A percentile compares a stretch with the other conserved stretches of the same genome.
These are phyloP conservation scores for Pestalotiopsis sp. DNA, from an alignment of 2,329 filamentous ascomycete genomes.

Conservation along the genomic window DNA sequence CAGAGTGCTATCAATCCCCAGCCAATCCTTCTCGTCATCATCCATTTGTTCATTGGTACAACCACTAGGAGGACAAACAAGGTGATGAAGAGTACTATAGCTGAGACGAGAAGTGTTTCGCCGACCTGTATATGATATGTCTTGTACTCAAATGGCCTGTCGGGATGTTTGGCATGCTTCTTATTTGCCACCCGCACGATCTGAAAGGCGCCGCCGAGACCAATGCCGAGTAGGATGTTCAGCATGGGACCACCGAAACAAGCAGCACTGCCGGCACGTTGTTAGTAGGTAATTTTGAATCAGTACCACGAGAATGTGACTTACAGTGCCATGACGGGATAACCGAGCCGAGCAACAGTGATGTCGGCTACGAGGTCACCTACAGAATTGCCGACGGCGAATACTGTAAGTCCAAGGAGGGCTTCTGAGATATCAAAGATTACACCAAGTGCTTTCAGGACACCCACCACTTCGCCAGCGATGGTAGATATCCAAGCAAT, in stretches of 20 bases:
- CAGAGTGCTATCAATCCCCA: conserved; percentile 80
- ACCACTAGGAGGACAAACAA: conserved; percentile 76
- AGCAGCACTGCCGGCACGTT: conserved; percentile 60
- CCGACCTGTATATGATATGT: conserved; percentile 85
- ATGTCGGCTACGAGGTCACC: conserved; percentile 94
- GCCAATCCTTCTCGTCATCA: conserved; percentile 81
- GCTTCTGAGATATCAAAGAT: conserved; percentile 93
- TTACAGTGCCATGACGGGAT: conserved; percentile 89
- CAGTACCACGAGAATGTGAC: conserved; percentile 30
- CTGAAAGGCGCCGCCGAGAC: conserved; percentile 89
- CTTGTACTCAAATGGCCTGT: conserved; percentile 65
- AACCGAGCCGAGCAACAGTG: conserved; percentile 89
- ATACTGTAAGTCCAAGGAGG: conserved; percentile 91
- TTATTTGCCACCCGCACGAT: conserved; percentile 72
- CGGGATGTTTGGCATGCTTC: conserved; percentile 68
- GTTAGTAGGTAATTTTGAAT: conserved; percentile 25
- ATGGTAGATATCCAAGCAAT: conserved; percentile 98
- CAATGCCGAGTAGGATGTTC: conserved; percentile 93
- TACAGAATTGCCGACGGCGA: conserved; percentile 93
- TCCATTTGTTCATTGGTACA: conserved; percentile 85
- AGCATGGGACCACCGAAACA: conserved; percentile 99
- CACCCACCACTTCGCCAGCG: conserved; percentile 91
- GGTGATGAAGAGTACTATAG: conserved; percentile 80
- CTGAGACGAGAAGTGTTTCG: conserved; percentile 82
- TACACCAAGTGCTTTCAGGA: conserved; percentile 90